Evolutionary conservation across 2,329 filamentous ascomycete species (phyloP).

Genomic region (Huntiella abstrusa): DNA sequence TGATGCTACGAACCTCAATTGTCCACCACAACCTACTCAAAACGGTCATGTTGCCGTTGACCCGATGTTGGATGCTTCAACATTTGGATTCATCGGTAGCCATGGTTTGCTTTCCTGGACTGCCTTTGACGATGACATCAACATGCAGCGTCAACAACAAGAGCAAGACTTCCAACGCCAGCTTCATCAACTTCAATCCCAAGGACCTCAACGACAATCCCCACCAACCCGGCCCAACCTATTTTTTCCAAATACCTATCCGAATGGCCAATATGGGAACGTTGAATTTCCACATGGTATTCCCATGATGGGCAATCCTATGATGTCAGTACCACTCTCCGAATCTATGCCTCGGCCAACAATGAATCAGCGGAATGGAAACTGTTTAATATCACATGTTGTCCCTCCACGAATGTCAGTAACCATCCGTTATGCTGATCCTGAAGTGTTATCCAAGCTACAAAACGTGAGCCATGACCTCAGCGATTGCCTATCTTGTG

Average conservation of each 20-base stretch:
- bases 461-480: slow-evolving; percentile 4
- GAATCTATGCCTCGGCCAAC: neutral
- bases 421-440: neutral
- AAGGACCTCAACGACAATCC: slow-evolving; percentile 2
- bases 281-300: neutral
- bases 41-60: neutral
- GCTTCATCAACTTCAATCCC: neutral
- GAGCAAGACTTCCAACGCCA: neutral
- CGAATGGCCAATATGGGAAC: neutral
- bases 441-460: neutral
- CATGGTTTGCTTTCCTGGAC: neutral
- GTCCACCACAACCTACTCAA: neutral
- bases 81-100: slow-evolving; percentile 1
- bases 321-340: neutral
- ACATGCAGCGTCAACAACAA: neutral
- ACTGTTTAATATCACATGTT: neutral
- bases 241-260: neutral
- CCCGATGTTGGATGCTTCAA: neutral
- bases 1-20: neutral
- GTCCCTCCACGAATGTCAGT: neutral
- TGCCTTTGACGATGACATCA: neutral
- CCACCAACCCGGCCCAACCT: neutral
- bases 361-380: neutral
- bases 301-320: neutral
- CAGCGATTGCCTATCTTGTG: slow-evolving; percentile 11